A percentile compares a stretch with the other conserved stretches of the same genome.
phyloP scores from a whole-genome alignment of 345 rosid genomes.

The Syzygium aqueum region DNA sequence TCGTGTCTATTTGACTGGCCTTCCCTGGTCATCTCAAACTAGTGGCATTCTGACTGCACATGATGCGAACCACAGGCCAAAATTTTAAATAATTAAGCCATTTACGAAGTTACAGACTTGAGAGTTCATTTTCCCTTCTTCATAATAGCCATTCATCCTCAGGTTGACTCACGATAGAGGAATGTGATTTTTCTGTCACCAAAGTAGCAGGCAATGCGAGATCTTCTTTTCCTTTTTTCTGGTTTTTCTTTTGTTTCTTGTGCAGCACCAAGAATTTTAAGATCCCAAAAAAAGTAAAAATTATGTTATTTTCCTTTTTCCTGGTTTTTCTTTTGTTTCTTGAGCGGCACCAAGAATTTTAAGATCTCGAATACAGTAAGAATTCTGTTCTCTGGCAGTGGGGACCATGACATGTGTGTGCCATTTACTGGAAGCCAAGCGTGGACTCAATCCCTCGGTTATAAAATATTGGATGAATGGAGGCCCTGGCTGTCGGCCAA shows the following conservation, averaged over 20 bases:
- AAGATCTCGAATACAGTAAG: background rate
- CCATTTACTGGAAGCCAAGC: slow-evolving; percentile 52
- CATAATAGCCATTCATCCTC: background rate
- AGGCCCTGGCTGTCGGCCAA: slow-evolving; percentile 24
- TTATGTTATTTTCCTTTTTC: background rate
- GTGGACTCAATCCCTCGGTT: slow-evolving; percentile 43
- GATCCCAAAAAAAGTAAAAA: background rate
- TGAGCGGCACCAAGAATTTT: background rate
- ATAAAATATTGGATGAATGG: slow-evolving; percentile 27
- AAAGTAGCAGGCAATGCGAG: background rate
- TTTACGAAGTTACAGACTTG: background rate
- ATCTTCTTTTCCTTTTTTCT: background rate
- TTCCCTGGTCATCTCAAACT: background rate
- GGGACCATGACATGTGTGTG: slow-evolving; percentile 56
- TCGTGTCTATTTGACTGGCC: background rate
- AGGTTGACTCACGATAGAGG: background rate
- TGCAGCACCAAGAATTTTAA: background rate
- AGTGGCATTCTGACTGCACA: background rate
- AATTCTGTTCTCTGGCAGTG: slow-evolving; percentile 14
- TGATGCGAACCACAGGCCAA: background rate
- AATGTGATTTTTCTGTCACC: background rate
- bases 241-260: background rate
- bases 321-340: background rate
- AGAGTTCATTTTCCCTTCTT: background rate
- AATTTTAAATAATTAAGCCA: background rate